Evolutionary conservation across 805 yeast genomes (phyloP), one percentile per base, ranked within the genome.

Genomic region (Candida glaebosa): DNA sequence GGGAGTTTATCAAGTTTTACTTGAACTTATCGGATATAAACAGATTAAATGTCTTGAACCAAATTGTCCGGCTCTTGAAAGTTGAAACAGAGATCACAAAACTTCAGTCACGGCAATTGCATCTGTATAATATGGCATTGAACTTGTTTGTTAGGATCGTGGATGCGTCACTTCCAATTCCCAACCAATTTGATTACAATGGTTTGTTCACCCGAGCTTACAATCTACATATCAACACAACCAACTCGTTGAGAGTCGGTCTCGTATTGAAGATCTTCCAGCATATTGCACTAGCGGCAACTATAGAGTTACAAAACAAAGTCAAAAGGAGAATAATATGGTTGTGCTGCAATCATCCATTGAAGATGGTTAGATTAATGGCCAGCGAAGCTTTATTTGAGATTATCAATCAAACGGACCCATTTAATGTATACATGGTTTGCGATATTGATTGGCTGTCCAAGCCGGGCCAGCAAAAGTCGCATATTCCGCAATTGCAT

Each of bases 161-260:
- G 42, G 79, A 76, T 35, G 43, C 67, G 7, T 63, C 63, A 34
- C 34, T 63, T 2, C 34, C 31, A 5, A 41, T 69, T n/a, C 75
- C 76, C 0, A 18, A 10, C 0, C 41, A 31, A 1, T 62, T 64
- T 33, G 51, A 56, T 18, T 50, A 58, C 15, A 51, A 63, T 28
- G 59, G 66, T 1, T 54, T 81, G 3, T 76, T 65, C 34, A 65
- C 76, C 1, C 60, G 79, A 22, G 58, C 76, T 4, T 79, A 71
- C 61, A 83, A 83, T 52, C 56, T 79, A 25, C 83, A 81, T 40
- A 60, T 83, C 25, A 73, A 73, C 43, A 74, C 79, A 1, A 53
- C 66, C 4, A 69, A 67, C 38, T 34, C 63, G 5, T 42, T 57
- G 0, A 56, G 80, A 32, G 45, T 79, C 1, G 49, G 57, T 0